Evolutionary conservation across 2,329 filamentous ascomycete genomes (phyloP), one percentile per base, ranked within the genome.

Genomic region (Colletotrichum coccodes): DNA sequence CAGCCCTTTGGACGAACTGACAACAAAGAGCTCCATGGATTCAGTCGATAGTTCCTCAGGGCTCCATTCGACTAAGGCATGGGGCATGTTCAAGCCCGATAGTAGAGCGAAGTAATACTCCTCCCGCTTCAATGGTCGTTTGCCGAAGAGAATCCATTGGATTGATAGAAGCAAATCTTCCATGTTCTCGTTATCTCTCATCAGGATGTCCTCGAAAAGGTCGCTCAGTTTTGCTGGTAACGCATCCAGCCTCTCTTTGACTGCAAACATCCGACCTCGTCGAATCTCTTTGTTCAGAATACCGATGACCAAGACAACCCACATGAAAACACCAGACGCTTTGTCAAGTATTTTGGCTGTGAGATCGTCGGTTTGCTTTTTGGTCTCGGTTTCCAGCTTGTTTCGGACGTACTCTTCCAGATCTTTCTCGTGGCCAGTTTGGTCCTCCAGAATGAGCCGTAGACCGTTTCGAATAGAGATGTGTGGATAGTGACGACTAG

Each of bases 111-210:
- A 86, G 4, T 61, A 66, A 14, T 56, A 75, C 71, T 88, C 80
- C 36, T 80, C 69, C 0, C 73, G 79, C 0, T 47, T 77, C 6
- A 88, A 68, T 0, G 85, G 81, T 1, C 75, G 71, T 18, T 71
- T 77, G 0, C 85, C 76, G 52, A 81, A 88, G 0, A 89, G 76
- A 2, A 89, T 75, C 82, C 83, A 88, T 53, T 84, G 81, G 0
- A 89, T 71, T 49, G 82, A 86, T 2, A 84, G 68, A 0, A 80
- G 64, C 3, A 87, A 71, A 1, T 79, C 74, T 3, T 81, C 75
- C 47, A 76, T 74, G 36, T 85, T 79, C 0, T 79, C 67, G 3
- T 65, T 34, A 68, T 89, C 85, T 50, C 84, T 78, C 0, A 70
- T 79, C n/a, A 88, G 60, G 2, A 88, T 85, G 34, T 85, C 76